These are phyloP conservation scores for Fraxinus angustifolia DNA, from an alignment of 305 asterid species.

Conservation along the genomic window DNA sequence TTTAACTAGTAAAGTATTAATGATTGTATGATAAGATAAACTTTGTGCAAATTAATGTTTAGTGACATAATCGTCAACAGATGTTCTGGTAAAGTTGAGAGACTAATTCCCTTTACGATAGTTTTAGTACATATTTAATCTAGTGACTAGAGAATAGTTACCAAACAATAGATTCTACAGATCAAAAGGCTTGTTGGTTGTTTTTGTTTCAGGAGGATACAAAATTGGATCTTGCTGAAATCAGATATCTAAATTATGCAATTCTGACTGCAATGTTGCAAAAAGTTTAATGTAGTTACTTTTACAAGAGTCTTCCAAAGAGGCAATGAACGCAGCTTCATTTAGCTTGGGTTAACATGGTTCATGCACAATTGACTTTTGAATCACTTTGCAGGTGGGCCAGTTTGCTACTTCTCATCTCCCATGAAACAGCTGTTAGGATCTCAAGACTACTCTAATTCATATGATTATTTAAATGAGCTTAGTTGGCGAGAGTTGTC, in stretches of 20 bases:
- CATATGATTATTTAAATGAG: slow-evolving; percentile 34
- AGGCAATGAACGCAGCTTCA: background rate
- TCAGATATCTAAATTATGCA: background rate
- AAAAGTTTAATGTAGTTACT: slow-evolving; percentile 2
- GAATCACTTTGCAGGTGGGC: slow-evolving; percentile 53
- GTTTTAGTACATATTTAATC: background rate
- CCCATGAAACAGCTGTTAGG: slow-evolving; percentile 51
- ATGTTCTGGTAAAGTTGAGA: background rate
- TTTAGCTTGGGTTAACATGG: slow-evolving; percentile 1
- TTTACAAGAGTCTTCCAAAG: background rate
- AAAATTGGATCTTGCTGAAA: background rate
- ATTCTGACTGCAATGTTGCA: slow-evolving; percentile 8
- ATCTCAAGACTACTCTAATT: slow-evolving; percentile 34
- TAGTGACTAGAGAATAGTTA: background rate
- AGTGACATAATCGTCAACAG: background rate
- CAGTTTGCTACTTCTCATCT: slow-evolving; percentile 62
- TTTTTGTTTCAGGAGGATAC: slow-evolving; percentile 3
- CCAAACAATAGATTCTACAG: background rate
- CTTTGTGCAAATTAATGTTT: background rate
- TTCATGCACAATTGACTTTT: slow-evolving; percentile 21
- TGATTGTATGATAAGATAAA: background rate
- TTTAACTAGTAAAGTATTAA: background rate
- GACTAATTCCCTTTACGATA: background rate
- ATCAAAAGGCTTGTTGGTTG: slow-evolving; percentile 7
- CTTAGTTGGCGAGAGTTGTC: slow-evolving; percentile 65